Conservation (phyloP, 257 asterid genomes). For the Solanum lignicaule region DNA sequence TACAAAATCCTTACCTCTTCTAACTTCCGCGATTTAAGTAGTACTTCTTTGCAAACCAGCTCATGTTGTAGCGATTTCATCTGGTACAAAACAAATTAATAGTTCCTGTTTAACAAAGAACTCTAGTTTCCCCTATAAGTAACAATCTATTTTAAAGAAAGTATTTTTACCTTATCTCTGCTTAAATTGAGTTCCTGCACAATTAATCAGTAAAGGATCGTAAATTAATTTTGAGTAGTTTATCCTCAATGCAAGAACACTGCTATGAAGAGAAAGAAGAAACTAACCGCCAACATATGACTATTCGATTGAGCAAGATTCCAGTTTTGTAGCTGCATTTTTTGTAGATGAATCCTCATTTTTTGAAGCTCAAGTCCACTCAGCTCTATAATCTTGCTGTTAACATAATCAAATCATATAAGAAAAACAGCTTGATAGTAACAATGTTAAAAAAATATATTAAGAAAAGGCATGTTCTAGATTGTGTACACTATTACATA, state of each 20-base stretch:
- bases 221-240: background rate
- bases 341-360: conserved; percentile 52
- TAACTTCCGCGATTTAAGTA: conserved; percentile 46
- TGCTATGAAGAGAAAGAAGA: background rate
- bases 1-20: conserved; percentile 4
- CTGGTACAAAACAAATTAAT: conserved; percentile 23
- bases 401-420: background rate
- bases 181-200: conserved; percentile 69
- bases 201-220: background rate
- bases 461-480: no score
- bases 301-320: conserved; percentile 74
- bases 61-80: conserved; percentile 66
- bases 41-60: conserved; percentile 56
- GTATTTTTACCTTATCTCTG: conserved; percentile 51
- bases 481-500: background rate
- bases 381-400: conserved; percentile 73
- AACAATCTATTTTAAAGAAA: background rate
- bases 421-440: background rate
- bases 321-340: conserved; percentile 81
- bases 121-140: background rate
- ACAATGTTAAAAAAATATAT: no score
- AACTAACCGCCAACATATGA: conserved; percentile 62
- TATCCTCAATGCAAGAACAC: background rate
- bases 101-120: background rate
- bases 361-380: conserved; percentile 67